Conservation (phyloP, 1,139 yeast species). For the Candida albicans region DNA sequence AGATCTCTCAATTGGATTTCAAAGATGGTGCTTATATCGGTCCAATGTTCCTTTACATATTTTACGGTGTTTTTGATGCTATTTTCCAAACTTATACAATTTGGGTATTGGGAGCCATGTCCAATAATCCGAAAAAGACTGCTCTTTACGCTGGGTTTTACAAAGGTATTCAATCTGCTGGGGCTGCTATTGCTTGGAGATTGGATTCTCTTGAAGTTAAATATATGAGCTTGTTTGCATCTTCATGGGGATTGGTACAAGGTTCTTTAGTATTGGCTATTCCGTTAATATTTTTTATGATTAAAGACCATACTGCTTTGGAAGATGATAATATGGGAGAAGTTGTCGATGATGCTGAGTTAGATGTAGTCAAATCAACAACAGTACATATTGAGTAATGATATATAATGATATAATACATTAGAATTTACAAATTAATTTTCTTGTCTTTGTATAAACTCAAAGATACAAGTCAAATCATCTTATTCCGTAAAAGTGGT, state of each 20-base stretch:
- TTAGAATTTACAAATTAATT: conserved; percentile 22
- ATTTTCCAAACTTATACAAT: conserved; percentile 56
- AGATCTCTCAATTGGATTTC: conserved; percentile 41
- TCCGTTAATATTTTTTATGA: conserved; percentile 39
- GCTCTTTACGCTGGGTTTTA: conserved; percentile 64
- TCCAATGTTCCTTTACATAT: conserved; percentile 60
- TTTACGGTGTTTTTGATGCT: conserved; percentile 60
- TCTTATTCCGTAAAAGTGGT: no score
- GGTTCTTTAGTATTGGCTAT: conserved; percentile 48
- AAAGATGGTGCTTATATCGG: conserved; percentile 50
- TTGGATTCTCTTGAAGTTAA: conserved; percentile 47
- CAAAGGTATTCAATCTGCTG: conserved; percentile 65
- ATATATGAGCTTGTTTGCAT: conserved; percentile 48
- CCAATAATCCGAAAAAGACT: conserved; percentile 55
- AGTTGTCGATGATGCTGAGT: conserved; percentile 27
- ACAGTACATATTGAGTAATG: conserved; percentile 13
- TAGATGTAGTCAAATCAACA: conserved; percentile 23
- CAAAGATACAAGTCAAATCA: no score
- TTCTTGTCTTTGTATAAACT: no score
- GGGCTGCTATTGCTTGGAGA: conserved; percentile 63
- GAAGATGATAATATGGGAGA: conserved; percentile 36
- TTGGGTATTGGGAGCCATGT: conserved; percentile 59
- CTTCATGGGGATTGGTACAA: conserved; percentile 57
- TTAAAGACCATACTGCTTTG: conserved; percentile 47
- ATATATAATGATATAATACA: conserved; percentile 19